Evolutionary conservation across 2,329 filamentous ascomycete genomes (phyloP), one percentile per base, ranked within the genome.

Genomic region (Calonectria henricotiae): DNA sequence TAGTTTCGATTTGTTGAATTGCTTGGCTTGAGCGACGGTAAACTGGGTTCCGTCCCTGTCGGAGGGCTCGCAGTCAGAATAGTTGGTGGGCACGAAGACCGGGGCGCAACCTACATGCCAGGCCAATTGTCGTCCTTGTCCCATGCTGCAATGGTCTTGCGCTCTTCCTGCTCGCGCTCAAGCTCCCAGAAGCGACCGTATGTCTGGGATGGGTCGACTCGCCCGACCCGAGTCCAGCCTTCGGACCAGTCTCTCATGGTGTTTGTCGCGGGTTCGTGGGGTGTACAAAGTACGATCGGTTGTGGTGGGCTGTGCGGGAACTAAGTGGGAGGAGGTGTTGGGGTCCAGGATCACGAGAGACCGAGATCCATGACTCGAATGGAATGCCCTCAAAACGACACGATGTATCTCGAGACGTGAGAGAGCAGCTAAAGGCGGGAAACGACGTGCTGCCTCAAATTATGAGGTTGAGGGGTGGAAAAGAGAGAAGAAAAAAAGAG

Each of bases 161-260:
- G 76, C 61, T 82, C 80, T 44, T 73, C 71, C 43, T 71, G 55
- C 68, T 82, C 80, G 47, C 76, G 76, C 70, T 81, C 78, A n/a
- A 73, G 73, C 65, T 79, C 74, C 75, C 74, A 77, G 43, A 76
- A 65, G 9, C 74, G 74, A 27, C 71, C 73, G 62, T 75, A 74
- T 17, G 65, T 63, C 23, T 74, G 75, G 49, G 67, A 71, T 30
- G 72, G 72, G 30, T 71, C 71, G 54, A 72, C 68, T 64, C 79
- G 77, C 63, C 80, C 80, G 54, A 82, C 77, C 46, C 76, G 80
- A 47, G 79, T 81, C 80, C 80, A 82, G 67, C 78, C 80, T 63
- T 74, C 72, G 30, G 70, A 68, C 72, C 78, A 75, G 68, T 81
- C 79, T 55, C 73, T 74, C 80, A 81, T 81, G 8, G 20, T 62